Evolutionary conservation across 2,329 filamentous ascomycete genomes (phyloP).

Genomic region (Neocucurbitaria cava): DNA sequence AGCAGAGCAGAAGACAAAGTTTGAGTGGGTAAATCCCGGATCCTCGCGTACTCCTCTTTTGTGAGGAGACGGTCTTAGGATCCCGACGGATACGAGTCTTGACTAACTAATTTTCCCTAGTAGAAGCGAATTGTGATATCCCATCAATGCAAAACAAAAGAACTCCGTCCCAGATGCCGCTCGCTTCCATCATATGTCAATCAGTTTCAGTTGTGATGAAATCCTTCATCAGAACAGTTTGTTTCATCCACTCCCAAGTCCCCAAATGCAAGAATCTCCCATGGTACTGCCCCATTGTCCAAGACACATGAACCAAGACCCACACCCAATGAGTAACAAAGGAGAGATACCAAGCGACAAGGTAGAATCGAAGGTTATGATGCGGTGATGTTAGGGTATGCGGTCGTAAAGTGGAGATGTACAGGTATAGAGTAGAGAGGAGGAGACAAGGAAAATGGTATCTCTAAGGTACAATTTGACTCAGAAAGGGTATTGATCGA

Average conservation of each 20-base stretch:
- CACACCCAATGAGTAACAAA: constrained; percentile 37
- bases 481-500: constrained; percentile 23
- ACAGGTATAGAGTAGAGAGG: constrained; percentile 33
- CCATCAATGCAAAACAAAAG: constrained; percentile 27
- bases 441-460: constrained; percentile 47
- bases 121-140: constrained; percentile 34
- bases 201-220: constrained; percentile 24
- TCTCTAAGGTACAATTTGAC: constrained; percentile 49
- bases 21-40: constrained; percentile 51
- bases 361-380: constrained; percentile 27
- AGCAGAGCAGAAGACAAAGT: constrained; percentile 13
- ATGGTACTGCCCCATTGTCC: constrained; percentile 14
- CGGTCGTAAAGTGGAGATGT: constrained; percentile 26
- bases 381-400: constrained; percentile 18
- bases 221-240: constrained; percentile 31
- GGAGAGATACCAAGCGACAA: constrained; percentile 42
- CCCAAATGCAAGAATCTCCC: constrained; percentile 18
- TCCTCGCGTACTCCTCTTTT: constrained; percentile 18
- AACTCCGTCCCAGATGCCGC: constrained; percentile 31
- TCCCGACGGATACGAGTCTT: constrained; percentile 51
- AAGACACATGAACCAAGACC: constrained; percentile 4
- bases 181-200: constrained; percentile 22
- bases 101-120: constrained; percentile 50
- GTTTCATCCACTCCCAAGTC: constrained; percentile 19
- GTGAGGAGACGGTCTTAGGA: constrained; percentile 20